Base-by-base conservation (phyloP, 139 green algal species). In the Chlamydomonas eustigma region DNA sequence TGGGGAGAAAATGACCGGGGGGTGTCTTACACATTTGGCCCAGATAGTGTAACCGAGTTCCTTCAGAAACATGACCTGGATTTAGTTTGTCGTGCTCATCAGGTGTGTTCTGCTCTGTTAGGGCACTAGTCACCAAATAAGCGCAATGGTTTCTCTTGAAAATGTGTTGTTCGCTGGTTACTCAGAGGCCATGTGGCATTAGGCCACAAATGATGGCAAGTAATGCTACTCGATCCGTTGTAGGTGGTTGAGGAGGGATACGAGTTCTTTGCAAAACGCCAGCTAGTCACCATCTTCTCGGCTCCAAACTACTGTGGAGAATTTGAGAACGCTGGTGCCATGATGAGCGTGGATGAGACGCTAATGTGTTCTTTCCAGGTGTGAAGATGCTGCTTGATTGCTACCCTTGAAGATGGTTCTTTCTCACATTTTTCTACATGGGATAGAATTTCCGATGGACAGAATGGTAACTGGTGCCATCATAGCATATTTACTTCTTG, bases 341-440 rank as follows among this genome's bases (percentile, higher is more conserved):
- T 99, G 94, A 99, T 99, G 96, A 97, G 88, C 65, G 96, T 99
- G 8, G 96, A 99, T 77, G 95, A 99, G 66, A 99, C 94, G n/a
- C 90, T 99, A 28, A 99, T 99, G 96, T 99, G 96, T 87, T 97
- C 92, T 1, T 99, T 99, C 88, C 96, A 99, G 87, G 86, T 94
- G 38, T 1, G 79, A 12, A 63, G 44, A 58, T 28, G 12, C 12
- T 58, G 12, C 18, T 58, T 28, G 44, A 18, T 12, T 18, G 18
- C 44, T 28, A 58, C 44, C n/a, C n/a, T n/a, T n/a, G n/a, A n/a
- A 58, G 18, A 18, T 58, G 44, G 18, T 58, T 18, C 18, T 18
- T 58, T 18, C 44, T 58, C 44, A 58, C 12, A 58, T 28, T 58
- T 12, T 58, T 12, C 44, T 18, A 58, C 18, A 28, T 58, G 12